Evolutionary conservation across 805 yeast genomes (phyloP).

Genomic region (Teunomyces panamensis): DNA sequence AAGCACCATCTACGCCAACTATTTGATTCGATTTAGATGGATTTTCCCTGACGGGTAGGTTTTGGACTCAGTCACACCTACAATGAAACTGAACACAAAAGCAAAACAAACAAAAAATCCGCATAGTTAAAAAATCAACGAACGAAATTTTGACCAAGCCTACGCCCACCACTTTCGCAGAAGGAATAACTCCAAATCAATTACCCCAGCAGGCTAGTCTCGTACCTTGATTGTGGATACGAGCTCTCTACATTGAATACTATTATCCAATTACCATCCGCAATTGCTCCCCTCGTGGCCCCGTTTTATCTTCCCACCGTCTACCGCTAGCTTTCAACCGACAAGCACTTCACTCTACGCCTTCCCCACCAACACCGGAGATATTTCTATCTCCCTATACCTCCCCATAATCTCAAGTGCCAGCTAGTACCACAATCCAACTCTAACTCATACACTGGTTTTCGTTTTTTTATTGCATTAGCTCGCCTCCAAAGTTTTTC

Average conservation of each 20-base stretch:
- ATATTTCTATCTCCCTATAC: too few species aligned
- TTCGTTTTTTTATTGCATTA: background rate
- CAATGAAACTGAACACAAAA: conserved; percentile 3
- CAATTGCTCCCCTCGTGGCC: background rate
- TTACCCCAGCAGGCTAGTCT: background rate
- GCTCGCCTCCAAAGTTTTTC: too few species aligned
- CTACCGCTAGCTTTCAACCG: too few species aligned
- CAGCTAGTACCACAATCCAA: too few species aligned
- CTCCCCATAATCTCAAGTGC: too few species aligned
- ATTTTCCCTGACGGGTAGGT: background rate
- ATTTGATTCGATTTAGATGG: background rate
- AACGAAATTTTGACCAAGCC: conserved; percentile 1
- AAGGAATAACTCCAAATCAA: background rate
- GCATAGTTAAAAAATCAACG: conserved; percentile 1
- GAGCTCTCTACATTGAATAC: background rate
- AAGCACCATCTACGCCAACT: too few species aligned
- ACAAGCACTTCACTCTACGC: too few species aligned
- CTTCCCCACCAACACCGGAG: too few species aligned
- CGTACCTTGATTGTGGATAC: background rate
- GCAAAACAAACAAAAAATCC: conserved; percentile 1
- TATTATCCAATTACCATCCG: background rate
- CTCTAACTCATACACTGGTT: too few species aligned
- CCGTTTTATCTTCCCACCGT: too few species aligned
- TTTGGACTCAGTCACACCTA: conserved; percentile 1
- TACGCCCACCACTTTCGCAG: conserved; percentile 4